Percentiles rank a stretch among this genome's conserved stretches.
These are phyloP conservation scores for Lactuca saligna DNA, from an alignment of 129 eudicot species.

Conservation along the genomic window DNA sequence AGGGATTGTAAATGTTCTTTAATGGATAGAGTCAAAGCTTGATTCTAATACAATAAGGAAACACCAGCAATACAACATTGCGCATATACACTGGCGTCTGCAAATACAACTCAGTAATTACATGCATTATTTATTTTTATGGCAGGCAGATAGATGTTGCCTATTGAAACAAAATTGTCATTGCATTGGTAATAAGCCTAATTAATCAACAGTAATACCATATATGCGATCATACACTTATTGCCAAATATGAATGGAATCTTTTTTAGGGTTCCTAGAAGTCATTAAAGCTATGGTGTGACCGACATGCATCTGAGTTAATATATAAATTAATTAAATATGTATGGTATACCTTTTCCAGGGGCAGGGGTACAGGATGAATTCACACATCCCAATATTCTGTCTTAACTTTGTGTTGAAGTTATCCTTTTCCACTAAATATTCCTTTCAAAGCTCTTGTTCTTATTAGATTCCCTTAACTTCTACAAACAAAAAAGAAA, in stretches of 20 bases:
- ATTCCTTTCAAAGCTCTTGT: constrained; percentile 8
- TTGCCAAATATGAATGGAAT: constrained; percentile 28
- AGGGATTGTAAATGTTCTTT: no score
- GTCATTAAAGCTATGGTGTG: constrained; percentile 21
- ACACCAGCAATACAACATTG: no score
- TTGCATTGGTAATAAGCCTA: constrained; percentile 8
- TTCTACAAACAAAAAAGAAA: background rate
- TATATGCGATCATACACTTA: constrained; percentile 26
- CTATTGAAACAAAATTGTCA: background rate
- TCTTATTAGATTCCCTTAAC: constrained; percentile 11
- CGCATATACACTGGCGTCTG: no score
- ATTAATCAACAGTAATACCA: constrained; percentile 6
- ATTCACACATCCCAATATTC: constrained; percentile 20
- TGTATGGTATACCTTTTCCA: constrained; percentile 17
- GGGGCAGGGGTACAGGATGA: constrained; percentile 15
- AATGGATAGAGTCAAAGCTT: no score
- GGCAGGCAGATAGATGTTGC: background rate
- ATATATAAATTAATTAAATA: constrained; percentile 14
- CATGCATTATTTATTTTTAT: background rate
- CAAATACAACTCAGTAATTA: no score
- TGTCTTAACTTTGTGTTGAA: constrained; percentile 6
- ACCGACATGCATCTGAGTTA: constrained; percentile 26
- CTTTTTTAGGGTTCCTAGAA: constrained; percentile 26
- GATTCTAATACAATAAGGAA: no score
- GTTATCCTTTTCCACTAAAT: constrained; percentile 1